Conservation (phyloP, 164 flowering plant species). For the Paratinospora sagittata region DNA sequence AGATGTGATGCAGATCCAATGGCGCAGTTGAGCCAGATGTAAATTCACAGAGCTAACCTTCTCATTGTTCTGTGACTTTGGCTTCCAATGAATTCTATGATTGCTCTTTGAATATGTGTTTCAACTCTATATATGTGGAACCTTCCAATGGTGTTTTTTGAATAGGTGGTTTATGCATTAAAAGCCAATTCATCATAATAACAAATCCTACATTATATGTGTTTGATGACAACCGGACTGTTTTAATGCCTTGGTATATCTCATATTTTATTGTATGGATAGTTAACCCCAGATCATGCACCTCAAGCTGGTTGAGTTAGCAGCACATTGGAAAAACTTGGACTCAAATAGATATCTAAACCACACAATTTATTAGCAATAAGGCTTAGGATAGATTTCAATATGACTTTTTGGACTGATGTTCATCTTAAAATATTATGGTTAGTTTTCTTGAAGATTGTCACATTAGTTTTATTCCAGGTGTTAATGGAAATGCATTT, state of each 20-base stretch:
- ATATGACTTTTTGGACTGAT: too few species aligned
- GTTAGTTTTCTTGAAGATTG: not conserved
- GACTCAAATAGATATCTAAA: too few species aligned
- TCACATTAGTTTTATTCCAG: not conserved
- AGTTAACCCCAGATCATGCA: too few species aligned
- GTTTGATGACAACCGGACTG: too few species aligned
- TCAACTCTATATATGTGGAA: not conserved
- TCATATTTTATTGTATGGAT: too few species aligned
- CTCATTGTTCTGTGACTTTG: not conserved
- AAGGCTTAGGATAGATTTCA: too few species aligned
- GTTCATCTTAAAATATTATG: not conserved
- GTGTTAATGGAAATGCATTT: slow-evolving; percentile 12
- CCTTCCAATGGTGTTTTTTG: not conserved
- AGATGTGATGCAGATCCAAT: not conserved
- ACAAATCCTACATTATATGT: not conserved
- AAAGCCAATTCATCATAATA: not conserved
- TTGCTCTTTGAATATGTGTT: not conserved
- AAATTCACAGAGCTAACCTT: not conserved
- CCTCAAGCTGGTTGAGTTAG: too few species aligned
- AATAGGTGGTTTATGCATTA: not conserved
- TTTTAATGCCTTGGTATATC: too few species aligned
- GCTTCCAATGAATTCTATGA: not conserved
- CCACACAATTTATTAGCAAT: too few species aligned
- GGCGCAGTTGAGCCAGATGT: not conserved
- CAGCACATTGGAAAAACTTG: too few species aligned